Base-by-base conservation (phyloP, 1,284 basidiomycete genomes). In the Meripilus lineatus region DNA sequence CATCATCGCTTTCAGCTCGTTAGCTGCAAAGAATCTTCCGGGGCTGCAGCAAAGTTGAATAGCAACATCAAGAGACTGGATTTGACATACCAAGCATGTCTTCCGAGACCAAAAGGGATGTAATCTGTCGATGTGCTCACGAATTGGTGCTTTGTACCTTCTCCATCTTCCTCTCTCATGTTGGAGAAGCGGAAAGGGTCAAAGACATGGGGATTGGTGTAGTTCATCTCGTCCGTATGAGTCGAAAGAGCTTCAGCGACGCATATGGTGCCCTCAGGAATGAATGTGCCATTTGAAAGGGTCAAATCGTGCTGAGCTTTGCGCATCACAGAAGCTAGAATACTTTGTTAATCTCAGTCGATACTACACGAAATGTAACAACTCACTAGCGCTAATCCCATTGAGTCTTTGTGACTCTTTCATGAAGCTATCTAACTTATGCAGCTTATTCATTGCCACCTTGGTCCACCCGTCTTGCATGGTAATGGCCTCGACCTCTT, bases 381-480 rank as follows among this genome's bases (percentile, higher is more conserved):
- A 49, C 53, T 38, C 40, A 61, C 56, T 40, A 22, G 33, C 32
- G 18, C 25, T 41, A 24, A 62, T 48, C 0, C 61, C 63, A 28
- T 62, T 63, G 33, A 64, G 46, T 11, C 73, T 59, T 44, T 68
- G 64, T 1, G 67, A 65, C 49, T 76, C 74, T 39, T 70, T 67
- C 36, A 78, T 48, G 52, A 77, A 74, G 46, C 73, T 77, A 48
- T 78, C 74, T 17, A 76, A 49, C 44, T 71, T 71, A 40, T 57
- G 55, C 67, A 77, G 66, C 38, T 69, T 71, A 8, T 50, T 53
- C 40, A 77, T 55, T 0, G 67, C 61, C 0, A 49, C 51, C 50
- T 74, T 74, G 1, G 67, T 69, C 69, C 72, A 73, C 0, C 74
- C 72, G 14, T 72, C 64, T 30, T 58, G 55, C 1, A 48, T 44